Conservation (phyloP, 257 asterid species). For the Echites panduratus region DNA sequence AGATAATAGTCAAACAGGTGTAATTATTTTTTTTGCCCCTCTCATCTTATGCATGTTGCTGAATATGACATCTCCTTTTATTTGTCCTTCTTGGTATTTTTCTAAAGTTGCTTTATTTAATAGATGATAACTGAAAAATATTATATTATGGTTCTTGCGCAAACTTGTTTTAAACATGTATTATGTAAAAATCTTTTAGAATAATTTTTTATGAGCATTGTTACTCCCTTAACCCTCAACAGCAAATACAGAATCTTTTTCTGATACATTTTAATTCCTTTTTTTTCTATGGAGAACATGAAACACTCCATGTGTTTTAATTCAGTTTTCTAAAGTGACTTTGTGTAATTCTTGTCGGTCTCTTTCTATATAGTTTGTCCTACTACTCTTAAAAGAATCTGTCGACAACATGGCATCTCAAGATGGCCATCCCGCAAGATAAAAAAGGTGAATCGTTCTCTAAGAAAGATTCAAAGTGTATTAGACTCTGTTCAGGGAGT, state of each 20-base stretch:
- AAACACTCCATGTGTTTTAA: background rate
- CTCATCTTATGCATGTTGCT: background rate
- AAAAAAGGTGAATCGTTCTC: slow-evolving; percentile 77
- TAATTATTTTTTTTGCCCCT: background rate
- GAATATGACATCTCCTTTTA: background rate
- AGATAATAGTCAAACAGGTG: background rate
- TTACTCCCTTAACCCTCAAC: background rate
- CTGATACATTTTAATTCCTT: background rate
- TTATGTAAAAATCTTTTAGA: background rate
- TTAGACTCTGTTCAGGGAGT: slow-evolving; percentile 79
- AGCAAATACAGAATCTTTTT: background rate
- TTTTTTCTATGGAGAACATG: background rate
- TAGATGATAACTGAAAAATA: background rate
- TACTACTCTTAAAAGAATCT: slow-evolving; percentile 84
- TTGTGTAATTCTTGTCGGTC: background rate
- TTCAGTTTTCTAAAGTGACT: background rate
- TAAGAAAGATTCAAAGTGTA: slow-evolving; percentile 63
- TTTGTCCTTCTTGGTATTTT: background rate
- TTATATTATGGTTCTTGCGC: background rate
- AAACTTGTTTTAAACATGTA: background rate
- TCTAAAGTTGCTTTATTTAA: background rate
- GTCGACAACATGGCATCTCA: slow-evolving; percentile 78
- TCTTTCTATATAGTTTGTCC: slow-evolving; percentile 62
- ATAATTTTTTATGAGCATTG: background rate
- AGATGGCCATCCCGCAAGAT: slow-evolving; percentile 96